These are phyloP conservation scores for Jamesozyma lodderae DNA, from an alignment of 805 yeast genomes.

Conservation along the genomic window DNA sequence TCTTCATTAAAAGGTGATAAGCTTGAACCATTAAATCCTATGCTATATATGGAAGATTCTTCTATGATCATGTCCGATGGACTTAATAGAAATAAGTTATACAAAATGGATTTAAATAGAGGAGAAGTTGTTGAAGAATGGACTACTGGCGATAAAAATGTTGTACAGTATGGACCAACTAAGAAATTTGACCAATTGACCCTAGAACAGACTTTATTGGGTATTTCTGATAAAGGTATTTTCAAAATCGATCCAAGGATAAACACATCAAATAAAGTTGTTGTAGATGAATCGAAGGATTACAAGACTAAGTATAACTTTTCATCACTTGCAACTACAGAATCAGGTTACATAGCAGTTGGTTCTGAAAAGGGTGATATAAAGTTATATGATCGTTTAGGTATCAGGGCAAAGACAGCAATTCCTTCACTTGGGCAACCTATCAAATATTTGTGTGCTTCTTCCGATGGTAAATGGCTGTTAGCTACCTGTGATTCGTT, in stretches of 20 bases:
- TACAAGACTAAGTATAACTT: slow-evolving; percentile 51
- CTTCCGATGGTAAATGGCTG: slow-evolving; percentile 75
- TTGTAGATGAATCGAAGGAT: slow-evolving; percentile 42
- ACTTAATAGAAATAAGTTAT: slow-evolving; percentile 38
- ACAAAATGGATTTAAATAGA: slow-evolving; percentile 67
- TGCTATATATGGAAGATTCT: slow-evolving; percentile 72
- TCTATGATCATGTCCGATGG: slow-evolving; percentile 57
- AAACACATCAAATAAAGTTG: slow-evolving; percentile 44
- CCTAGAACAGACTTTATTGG: slow-evolving; percentile 64
- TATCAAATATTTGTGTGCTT: slow-evolving; percentile 55
- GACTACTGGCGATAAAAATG: slow-evolving; percentile 44
- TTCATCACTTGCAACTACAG: slow-evolving; percentile 60
- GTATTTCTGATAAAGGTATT: slow-evolving; percentile 54
- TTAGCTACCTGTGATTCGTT: slow-evolving; percentile 72
- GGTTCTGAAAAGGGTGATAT: slow-evolving; percentile 71
- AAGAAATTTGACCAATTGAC: slow-evolving; percentile 66
- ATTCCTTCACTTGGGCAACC: slow-evolving; percentile 80
- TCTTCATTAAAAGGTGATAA: slow-evolving; percentile 41
- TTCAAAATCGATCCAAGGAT: slow-evolving; percentile 79
- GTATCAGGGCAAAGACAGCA: slow-evolving; percentile 66
- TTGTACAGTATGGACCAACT: slow-evolving; percentile 59
- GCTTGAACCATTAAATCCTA: slow-evolving; percentile 51
- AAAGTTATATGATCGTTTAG: slow-evolving; percentile 61
- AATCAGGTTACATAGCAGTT: slow-evolving; percentile 63
- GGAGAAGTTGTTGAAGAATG: slow-evolving; percentile 87